Evolutionary conservation across 768 basidiomycete species (phyloP), one percentile per base, ranked within the genome.

Genomic region (Chiua virens): DNA sequence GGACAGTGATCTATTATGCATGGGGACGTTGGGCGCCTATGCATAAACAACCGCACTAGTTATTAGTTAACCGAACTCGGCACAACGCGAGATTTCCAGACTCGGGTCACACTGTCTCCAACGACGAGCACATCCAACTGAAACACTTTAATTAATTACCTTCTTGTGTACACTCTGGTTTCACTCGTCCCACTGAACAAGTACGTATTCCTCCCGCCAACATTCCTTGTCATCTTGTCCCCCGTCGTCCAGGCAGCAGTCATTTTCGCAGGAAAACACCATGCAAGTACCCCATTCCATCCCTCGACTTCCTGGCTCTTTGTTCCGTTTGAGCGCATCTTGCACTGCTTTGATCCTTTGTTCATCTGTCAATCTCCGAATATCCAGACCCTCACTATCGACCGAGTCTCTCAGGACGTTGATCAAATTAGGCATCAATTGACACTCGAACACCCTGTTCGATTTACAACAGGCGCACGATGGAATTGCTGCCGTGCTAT

Each of bases 201-300:
- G 67, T 8, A 91, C 90, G 35, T 74, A 53, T 67, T 92, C 91
- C 62, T 92, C 91, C 45, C 76, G 75, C 89, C 89, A 92, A 22
- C 66, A 69, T 15, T 72, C 70, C 50, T 58, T 63, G 35, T 68
- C 71, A 23, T 75, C 73, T 23, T 66, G 69, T 10, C 73, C 74
- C 6, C 69, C 73, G 21, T 71, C 75, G 39, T 69, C 72, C 47
- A 72, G 47, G 61, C 81, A 83, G 65, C 94, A 97, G 66, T 96
- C 91, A 41, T 77, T 78, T 60, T 79, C 79, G 62, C 96, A 98
- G 1, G 89, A 89, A 70, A 94, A 96, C 10, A 98, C 77, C 73
- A 96, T 75, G 50, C 87, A 85, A 2, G 89, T 95, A 0, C 96
- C 96, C 92, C 94, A 98, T 52, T 95, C 92, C 91, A 98, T 94